Conservation (phyloP, 129 eudicot species). For the Mikania micrantha region DNA sequence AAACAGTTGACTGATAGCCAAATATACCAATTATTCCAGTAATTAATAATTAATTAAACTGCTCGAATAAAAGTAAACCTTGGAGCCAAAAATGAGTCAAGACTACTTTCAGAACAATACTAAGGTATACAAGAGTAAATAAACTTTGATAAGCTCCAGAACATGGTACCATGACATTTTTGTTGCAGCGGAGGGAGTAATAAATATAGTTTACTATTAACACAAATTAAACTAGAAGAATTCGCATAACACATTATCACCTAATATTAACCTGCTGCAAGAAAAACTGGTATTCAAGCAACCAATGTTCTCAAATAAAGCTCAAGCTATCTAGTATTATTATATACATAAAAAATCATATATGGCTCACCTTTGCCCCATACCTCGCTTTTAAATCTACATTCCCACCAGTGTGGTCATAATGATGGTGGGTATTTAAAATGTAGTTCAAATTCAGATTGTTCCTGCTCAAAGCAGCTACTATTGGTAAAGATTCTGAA, state of each 20-base stretch:
- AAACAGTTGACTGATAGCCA: not conserved
- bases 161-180: too few relatives aligned
- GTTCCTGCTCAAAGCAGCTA: conserved; percentile 71
- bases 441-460: conserved; percentile 76
- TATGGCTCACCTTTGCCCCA: conserved; percentile 89
- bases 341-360: conserved; percentile 1
- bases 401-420: conserved; percentile 96
- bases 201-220: too few relatives aligned
- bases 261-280: too few relatives aligned
- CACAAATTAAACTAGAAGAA: too few relatives aligned
- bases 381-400: conserved; percentile 82
- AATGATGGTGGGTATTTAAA: conserved; percentile 86
- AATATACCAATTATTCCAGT: not conserved
- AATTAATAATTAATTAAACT: too few relatives aligned
- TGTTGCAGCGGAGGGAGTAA: too few relatives aligned
- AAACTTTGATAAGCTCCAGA: not conserved
- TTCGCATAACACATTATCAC: too few relatives aligned
- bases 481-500: conserved; percentile 77
- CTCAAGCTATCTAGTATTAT: too few relatives aligned
- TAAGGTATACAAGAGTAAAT: not conserved
- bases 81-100: not conserved
- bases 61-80: too few relatives aligned
- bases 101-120: not conserved
- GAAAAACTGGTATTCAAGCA: too few relatives aligned
- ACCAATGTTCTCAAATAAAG: too few relatives aligned